These are phyloP conservation scores for Anaeramoeba flamelloides DNA, from an alignment of 78 protist species.

Conservation along the genomic window DNA sequence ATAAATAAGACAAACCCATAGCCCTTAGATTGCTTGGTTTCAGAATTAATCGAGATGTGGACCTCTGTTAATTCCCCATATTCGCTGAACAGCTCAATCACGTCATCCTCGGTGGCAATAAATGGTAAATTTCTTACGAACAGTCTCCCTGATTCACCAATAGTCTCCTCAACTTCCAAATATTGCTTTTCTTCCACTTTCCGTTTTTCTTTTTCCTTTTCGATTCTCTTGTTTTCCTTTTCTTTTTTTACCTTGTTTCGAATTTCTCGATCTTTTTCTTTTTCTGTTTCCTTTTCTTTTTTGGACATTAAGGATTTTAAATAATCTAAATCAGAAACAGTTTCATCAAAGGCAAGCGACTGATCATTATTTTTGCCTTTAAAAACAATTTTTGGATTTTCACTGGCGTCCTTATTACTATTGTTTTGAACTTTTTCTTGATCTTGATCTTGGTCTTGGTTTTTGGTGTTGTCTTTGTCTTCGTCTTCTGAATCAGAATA, in stretches of 20 bases:
- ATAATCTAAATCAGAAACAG: neutral
- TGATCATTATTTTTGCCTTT: too few relatives aligned
- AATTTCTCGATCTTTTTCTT: neutral
- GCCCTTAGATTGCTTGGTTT: slow-evolving; percentile 56
- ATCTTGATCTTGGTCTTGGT: neutral
- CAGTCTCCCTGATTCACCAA: slow-evolving; percentile 35
- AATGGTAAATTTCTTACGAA: slow-evolving; percentile 50
- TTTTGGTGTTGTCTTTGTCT: neutral
- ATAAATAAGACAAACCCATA: slow-evolving; percentile 49
- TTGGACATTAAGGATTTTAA: neutral
- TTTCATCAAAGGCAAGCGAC: neutral
- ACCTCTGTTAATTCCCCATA: slow-evolving; percentile 43
- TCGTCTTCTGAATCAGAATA: neutral
- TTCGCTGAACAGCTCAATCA: slow-evolving; percentile 14
- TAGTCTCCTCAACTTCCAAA: slow-evolving; percentile 10
- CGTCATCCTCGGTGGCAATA: slow-evolving; percentile 43
- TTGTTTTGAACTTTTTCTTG: neutral
- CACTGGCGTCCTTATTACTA: neutral
- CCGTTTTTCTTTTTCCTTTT: neutral
- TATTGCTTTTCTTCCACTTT: neutral
- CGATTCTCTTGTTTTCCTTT: neutral
- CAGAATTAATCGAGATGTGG: slow-evolving; percentile 55
- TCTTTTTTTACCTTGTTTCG: slow-evolving; percentile 15
- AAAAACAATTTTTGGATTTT: neutral
- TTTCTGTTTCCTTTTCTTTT: slow-evolving; percentile 9